Evolutionary conservation across 1,284 basidiomycete species (phyloP), one percentile per base, ranked within the genome.

Genomic region (Golubevia pallescens): DNA sequence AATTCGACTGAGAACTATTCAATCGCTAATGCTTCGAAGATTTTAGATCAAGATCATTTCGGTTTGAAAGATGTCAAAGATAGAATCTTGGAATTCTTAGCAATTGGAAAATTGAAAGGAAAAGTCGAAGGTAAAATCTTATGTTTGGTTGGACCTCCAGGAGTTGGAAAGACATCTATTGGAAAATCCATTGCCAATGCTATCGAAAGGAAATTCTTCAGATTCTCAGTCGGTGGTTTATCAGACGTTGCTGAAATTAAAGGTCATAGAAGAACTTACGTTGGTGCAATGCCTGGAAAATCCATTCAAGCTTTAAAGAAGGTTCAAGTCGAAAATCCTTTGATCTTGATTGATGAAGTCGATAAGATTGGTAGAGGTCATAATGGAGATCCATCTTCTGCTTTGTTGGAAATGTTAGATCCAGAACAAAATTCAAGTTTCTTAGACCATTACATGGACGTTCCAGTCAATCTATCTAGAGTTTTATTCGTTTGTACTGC

Each of bases 211-310:
- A 91, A 93, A 81, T 96, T 97, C 88, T 96, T 95, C 90, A 90
- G 96, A 57, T 97, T 99, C 88, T 95, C 93, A 13, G 95, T 99
- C 3, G 97, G 97, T 75, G 95, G 97, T 24, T 87, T 99, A 79
- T 94, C 94, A 65, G 96, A 99, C 83, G 95, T 98, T 0, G 97
- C 96, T 63, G 97, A 99, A 89, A 98, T 99, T 86, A 99, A 99
- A 87, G 97, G 97, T 2, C 96, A 99, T 86, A 88, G 97, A 77
- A 88, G 97, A 81, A 99, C 96, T 20, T 99, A 98, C 84, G 95
- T 97, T 65, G 95, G 93, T 59, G 94, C 95, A 0, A 90, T 99
- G 77, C 96, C 96, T 0, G 95, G 96, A 60, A 99, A 99, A 89
- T 95, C 97, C 65, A 96, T 98, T 65, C 95, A 98, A 86, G 96